phyloP scores from a whole-genome alignment of 129 eudicot species.

The Tagetes patula region DNA sequence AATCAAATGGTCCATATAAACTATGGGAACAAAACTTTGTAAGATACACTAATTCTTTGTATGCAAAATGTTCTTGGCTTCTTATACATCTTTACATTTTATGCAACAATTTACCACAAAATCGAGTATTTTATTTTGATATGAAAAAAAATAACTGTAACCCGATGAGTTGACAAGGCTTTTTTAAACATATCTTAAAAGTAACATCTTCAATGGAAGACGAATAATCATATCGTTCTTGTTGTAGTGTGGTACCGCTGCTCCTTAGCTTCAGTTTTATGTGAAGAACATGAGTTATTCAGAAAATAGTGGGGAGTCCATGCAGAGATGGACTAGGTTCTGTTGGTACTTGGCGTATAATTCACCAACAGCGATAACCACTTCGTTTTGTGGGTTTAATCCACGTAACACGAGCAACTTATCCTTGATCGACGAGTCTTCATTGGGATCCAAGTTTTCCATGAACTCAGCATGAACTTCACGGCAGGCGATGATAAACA shows the following conservation, averaged over 20 bases:
- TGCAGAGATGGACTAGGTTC: constrained; percentile 83
- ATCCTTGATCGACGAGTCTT: constrained; percentile 50
- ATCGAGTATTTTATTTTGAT: not conserved
- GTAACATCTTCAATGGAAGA: not conserved
- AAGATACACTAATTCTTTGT: too few species aligned
- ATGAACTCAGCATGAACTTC: constrained; percentile 67
- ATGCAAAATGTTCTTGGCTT: not conserved
- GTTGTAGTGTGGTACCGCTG: not conserved
- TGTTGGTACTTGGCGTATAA: constrained; percentile 81
- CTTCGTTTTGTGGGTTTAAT: constrained; percentile 65
- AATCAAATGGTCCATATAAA: not conserved
- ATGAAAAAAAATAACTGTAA: not conserved
- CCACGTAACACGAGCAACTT: constrained; percentile 56
- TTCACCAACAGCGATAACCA: constrained; percentile 72
- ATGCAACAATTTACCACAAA: too few species aligned
- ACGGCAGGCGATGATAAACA: constrained; percentile 77
- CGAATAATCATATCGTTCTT: not conserved
- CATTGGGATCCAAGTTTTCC: constrained; percentile 53
- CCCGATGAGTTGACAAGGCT: not conserved
- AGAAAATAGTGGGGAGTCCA: constrained; percentile 73
- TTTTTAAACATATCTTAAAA: not conserved
- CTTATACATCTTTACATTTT: not conserved
- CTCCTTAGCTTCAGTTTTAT: not conserved
- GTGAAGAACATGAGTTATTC: constrained; percentile 32
- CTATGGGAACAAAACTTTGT: not conserved